phyloP scores from a whole-genome alignment of 345 rosid genomes.

The Populus davidiana region DNA sequence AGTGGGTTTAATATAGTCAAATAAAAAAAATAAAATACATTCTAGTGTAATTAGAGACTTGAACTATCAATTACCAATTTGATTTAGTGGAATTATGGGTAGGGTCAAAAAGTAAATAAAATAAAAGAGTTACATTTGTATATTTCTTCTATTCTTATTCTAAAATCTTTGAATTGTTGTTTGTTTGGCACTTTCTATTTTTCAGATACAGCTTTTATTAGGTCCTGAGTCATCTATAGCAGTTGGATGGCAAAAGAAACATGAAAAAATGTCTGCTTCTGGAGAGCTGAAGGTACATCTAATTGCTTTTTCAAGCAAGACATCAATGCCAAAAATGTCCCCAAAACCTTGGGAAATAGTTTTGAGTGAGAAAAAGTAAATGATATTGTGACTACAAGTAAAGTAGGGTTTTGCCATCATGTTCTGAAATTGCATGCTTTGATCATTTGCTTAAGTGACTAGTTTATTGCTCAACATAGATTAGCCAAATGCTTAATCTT shows the following conservation, averaged over 20 bases:
- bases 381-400: neutral
- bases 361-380: neutral
- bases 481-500: neutral
- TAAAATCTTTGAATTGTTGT: conserved; percentile 12
- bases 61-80: neutral
- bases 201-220: conserved; percentile 71
- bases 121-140: neutral
- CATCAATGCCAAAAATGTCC: neutral
- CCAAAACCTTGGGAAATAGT: neutral
- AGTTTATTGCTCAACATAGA: neutral
- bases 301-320: conserved; percentile 1
- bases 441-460: neutral
- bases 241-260: conserved; percentile 86
- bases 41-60: neutral
- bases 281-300: conserved; percentile 68
- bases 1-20: neutral
- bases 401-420: neutral
- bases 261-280: conserved; percentile 66
- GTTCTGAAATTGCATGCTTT: neutral
- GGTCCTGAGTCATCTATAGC: conserved; percentile 73
- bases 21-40: neutral
- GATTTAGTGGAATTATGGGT: neutral
- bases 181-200: conserved; percentile 5
- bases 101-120: conserved; percentile 7
- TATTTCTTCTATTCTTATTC: neutral